These are phyloP conservation scores for Hypomontagnella monticulosa DNA, from an alignment of 495 filamentous ascomycete species.

Conservation along the genomic window DNA sequence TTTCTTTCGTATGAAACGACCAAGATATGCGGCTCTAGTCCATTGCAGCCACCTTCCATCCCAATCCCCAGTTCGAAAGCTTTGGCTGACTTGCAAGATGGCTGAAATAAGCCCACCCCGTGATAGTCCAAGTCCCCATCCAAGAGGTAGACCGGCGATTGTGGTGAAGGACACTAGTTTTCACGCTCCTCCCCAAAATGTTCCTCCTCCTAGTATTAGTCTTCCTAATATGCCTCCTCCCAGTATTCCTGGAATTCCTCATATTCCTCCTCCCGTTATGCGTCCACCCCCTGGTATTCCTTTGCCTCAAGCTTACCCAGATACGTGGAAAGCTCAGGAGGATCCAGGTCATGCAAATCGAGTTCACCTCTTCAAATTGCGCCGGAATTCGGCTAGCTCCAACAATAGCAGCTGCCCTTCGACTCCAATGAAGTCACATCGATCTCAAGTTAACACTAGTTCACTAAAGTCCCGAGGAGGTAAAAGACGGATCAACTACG, in stretches of 20 bases:
- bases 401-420: not conserved
- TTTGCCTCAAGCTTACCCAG: constrained; percentile 13
- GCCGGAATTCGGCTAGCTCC: constrained; percentile 2
- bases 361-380: constrained; percentile 9
- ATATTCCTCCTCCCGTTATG: no score
- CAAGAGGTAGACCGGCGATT: not conserved
- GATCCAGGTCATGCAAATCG: constrained; percentile 5
- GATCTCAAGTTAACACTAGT: not conserved
- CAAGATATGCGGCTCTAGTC: no score
- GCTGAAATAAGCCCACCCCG: not conserved
- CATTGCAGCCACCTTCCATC: no score
- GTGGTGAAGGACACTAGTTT: no score
- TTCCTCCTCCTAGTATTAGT: no score
- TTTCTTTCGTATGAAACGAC: no score
- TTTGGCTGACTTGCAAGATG: constrained; percentile 10
- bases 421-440: not conserved
- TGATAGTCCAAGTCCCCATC: not conserved
- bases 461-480: not conserved
- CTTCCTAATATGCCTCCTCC: no score
- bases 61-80: not conserved
- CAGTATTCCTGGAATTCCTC: no score
- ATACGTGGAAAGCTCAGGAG: constrained; percentile 9
- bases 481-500: not conserved
- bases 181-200: no score
- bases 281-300: no score